These are phyloP conservation scores for Termitomyces sp. DNA, from an alignment of 1,284 basidiomycete species.

Conservation along the genomic window DNA sequence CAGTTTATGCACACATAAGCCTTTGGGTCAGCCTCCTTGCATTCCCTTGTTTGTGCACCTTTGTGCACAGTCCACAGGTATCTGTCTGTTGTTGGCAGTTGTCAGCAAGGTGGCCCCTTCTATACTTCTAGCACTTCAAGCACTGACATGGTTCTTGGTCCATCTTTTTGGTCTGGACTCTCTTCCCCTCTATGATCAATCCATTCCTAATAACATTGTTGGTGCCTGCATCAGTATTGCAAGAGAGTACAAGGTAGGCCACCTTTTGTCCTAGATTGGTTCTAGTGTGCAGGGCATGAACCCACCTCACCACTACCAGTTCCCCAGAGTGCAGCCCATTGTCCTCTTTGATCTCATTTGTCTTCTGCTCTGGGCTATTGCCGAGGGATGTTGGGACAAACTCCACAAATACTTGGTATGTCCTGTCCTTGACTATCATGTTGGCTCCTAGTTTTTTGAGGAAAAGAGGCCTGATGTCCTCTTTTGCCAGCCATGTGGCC, in stretches of 20 bases:
- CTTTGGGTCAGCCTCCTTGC: not conserved
- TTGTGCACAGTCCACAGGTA: not conserved
- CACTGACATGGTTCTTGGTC: not conserved
- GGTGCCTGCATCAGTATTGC: not conserved
- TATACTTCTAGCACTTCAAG: not conserved
- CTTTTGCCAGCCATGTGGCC: not conserved
- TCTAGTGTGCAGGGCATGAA: not conserved
- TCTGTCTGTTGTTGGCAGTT: not conserved
- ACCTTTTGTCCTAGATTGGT: not conserved
- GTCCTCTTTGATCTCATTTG: not conserved
- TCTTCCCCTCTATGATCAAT: not conserved
- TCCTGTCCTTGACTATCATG: not conserved
- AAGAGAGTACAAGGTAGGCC: not conserved
- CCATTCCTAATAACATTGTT: not conserved
- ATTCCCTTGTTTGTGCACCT: not conserved
- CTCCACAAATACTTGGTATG: not conserved
- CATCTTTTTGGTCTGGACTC: not conserved
- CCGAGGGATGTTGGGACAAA: not conserved
- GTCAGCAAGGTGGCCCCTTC: not conserved
- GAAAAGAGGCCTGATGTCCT: not conserved
- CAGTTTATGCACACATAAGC: not conserved
- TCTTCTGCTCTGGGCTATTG: not conserved
- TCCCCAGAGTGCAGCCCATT: not conserved
- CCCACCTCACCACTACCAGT: not conserved
- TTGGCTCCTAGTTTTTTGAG: not conserved